These are phyloP conservation scores for Hypericum androsaemum DNA, from an alignment of 345 rosid genomes.

Conservation along the genomic window DNA sequence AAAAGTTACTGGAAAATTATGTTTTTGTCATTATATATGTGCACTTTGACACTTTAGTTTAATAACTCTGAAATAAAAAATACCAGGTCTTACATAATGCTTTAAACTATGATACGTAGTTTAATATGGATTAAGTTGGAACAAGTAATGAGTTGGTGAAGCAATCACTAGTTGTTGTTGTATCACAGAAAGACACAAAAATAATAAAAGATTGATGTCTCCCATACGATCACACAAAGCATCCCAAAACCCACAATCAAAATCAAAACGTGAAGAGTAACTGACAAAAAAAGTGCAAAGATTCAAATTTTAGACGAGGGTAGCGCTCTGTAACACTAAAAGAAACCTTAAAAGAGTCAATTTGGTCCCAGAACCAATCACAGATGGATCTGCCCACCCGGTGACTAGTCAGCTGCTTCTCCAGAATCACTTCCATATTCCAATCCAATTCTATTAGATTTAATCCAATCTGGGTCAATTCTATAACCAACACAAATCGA, in stretches of 20 bases:
- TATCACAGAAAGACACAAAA: slow-evolving; percentile 3
- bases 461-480: background rate
- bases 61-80: too few relatives aligned
- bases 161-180: slow-evolving; percentile 79
- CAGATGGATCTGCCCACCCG: slow-evolving; percentile 90
- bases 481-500: background rate
- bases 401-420: slow-evolving; percentile 95
- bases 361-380: slow-evolving; percentile 90
- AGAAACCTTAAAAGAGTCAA: slow-evolving; percentile 65
- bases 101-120: too few relatives aligned
- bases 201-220: background rate
- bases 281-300: background rate
- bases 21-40: too few relatives aligned
- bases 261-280: background rate
- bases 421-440: slow-evolving; percentile 82
- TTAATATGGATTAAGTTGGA: too few relatives aligned
- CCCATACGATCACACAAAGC: too few relatives aligned
- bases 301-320: background rate
- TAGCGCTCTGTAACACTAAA: too few relatives aligned
- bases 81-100: too few relatives aligned
- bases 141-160: slow-evolving; percentile 89
- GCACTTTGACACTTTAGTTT: too few relatives aligned
- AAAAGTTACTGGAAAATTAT: too few relatives aligned
- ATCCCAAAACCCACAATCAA: background rate
- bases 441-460: slow-evolving; percentile 5